Base-by-base conservation (phyloP, 768 basidiomycete genomes). In the Suillus bovinus region DNA sequence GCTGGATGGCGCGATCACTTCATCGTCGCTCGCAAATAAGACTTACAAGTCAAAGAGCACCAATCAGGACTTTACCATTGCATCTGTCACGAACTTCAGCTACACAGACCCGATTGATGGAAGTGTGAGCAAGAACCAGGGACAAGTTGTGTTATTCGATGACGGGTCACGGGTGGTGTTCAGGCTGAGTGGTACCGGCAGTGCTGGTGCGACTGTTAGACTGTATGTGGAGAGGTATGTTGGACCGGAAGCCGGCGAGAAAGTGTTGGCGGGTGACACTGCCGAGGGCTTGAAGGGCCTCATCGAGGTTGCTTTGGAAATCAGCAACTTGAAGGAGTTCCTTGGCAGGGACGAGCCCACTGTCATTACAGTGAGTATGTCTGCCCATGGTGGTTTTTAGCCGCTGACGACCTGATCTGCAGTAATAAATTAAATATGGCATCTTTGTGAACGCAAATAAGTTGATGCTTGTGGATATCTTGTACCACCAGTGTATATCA, bases 31-130 rank as follows among this genome's bases (percentile, higher is more conserved):
- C 69, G 81, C 84, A 70, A 83, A 87, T 69, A 86, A 86, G 33
- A 78, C 78, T 10, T 86, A 93, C 77, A 81, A 77, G 47, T 90
- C 94, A 3, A 79, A 82, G 60, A 84, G 88, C 56, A 86, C 89
- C 3, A 80, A 80, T 42, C 83, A 84, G 52, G 81, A 84, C 55
- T 99, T 96, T 82, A 88, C 82, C 63, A 86, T 99, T 61, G 82
- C 85, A 20, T 83, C 84, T 29, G 79, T 91, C 47, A 89, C 88
- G 79, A 87, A 94, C 82, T 99, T 99, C 74, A 86, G 90, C 72
- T 99, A 99, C 84, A 97, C 88, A 55, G 97, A 99, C 76, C 97
- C 97, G n/a, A 98, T 99, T 76, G 97, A 99, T 74, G 80, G 88
- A 59, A 93, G 91, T 50, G 84, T 98, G 64, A 94, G 92, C 67